A percentile compares a stretch with the other conserved stretches of the same genome.
These are phyloP conservation scores for Isabelozyma heimii DNA, from an alignment of 805 yeast genomes.

Conservation along the genomic window DNA sequence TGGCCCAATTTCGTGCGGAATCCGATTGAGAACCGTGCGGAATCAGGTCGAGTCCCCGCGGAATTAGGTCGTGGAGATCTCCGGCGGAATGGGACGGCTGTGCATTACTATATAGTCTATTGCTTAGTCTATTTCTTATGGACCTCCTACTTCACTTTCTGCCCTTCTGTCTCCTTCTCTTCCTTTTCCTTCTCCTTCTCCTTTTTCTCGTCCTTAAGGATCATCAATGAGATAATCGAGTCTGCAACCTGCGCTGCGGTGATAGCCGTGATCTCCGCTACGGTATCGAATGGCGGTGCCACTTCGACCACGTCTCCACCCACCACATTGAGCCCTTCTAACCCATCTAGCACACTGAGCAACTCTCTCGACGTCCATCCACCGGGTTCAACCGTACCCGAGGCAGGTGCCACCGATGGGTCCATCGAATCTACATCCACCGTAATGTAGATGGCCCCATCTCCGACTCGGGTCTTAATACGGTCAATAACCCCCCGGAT, in stretches of 20 bases:
- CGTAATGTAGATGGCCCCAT: constrained; percentile 4
- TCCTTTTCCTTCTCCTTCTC: neutral
- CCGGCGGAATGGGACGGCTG: too few species aligned
- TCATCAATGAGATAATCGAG: constrained; percentile 20
- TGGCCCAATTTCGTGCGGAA: too few species aligned
- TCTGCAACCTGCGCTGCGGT: constrained; percentile 25
- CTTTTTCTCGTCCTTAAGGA: constrained; percentile 1
- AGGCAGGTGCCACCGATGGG: constrained; percentile 7
- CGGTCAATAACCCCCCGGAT: constrained; percentile 6
- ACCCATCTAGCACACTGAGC: constrained; percentile 20
- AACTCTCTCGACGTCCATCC: constrained; percentile 11
- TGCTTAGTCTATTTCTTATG: too few species aligned
- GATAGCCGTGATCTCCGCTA: constrained; percentile 23
- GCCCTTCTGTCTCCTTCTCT: neutral
- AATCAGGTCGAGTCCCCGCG: too few species aligned
- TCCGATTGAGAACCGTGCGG: too few species aligned
- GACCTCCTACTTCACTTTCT: too few species aligned
- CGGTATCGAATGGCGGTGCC: constrained; percentile 25
- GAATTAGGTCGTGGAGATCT: too few species aligned
- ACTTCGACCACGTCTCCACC: constrained; percentile 30
- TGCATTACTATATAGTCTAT: too few species aligned
- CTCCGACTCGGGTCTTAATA: constrained; percentile 8
- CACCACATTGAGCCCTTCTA: constrained; percentile 24
- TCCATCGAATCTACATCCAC: constrained; percentile 9
- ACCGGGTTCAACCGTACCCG: constrained; percentile 9